phyloP scores from a whole-genome alignment of 106 monocot genomes.

The Apostasia ramifera region DNA sequence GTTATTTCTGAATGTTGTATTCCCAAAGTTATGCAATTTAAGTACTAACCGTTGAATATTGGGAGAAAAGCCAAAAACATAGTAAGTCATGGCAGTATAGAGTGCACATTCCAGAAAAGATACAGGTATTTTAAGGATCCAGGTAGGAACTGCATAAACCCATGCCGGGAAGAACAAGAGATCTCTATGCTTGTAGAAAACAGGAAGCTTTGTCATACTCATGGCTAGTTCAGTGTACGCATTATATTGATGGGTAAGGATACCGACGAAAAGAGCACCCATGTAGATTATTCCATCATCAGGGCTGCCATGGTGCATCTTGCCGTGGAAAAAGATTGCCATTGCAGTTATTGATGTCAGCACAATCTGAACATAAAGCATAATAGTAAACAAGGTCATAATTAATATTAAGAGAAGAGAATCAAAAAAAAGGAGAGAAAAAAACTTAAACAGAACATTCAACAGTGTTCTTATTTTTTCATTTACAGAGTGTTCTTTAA shows the following conservation, averaged over 20 bases:
- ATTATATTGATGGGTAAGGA: constrained; percentile 26
- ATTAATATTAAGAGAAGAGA: too few species aligned
- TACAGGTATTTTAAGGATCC: constrained; percentile 50
- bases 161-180: constrained; percentile 45
- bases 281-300: constrained; percentile 26
- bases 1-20: background rate
- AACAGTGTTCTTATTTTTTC: too few species aligned
- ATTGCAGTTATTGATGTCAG: constrained; percentile 23
- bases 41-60: constrained; percentile 27
- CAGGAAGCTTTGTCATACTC: constrained; percentile 35
- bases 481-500: too few species aligned
- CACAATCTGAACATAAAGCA: constrained; percentile 16
- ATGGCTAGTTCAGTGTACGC: constrained; percentile 34
- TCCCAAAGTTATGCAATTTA: too few species aligned
- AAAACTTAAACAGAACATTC: too few species aligned
- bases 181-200: constrained; percentile 58
- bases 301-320: constrained; percentile 29
- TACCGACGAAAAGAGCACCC: constrained; percentile 36
- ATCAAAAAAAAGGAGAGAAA: too few species aligned
- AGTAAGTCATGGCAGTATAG: constrained; percentile 25
- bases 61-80: constrained; percentile 43
- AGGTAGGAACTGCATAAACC: constrained; percentile 36
- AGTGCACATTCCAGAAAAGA: constrained; percentile 22
- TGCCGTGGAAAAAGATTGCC: constrained; percentile 35
- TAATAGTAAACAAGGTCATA: too few species aligned